Percentiles rank a stretch among this genome's conserved stretches.
Evolutionary conservation across 2,329 filamentous ascomycete species (phyloP).

Genomic region (Plectosphaerella cucumerina): DNA sequence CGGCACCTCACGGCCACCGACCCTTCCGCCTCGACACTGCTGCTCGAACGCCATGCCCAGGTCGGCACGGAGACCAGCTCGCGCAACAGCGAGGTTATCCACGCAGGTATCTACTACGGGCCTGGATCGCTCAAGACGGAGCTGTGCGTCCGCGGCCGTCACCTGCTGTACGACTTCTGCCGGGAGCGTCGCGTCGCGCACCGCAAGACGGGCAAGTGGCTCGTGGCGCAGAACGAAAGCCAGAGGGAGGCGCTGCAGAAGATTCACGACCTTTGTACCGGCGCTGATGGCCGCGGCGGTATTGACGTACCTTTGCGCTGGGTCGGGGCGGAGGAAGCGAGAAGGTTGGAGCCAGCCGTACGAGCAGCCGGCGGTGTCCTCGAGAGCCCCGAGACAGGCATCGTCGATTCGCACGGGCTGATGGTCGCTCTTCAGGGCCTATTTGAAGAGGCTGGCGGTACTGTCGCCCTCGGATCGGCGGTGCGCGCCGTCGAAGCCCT

Average conservation of each 20-base stretch:
- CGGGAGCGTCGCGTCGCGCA: conserved; percentile 61
- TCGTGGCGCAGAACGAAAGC: conserved; percentile 75
- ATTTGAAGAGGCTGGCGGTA: conserved; percentile 74
- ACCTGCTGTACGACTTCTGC: conserved; percentile 78
- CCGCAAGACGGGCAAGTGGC: conserved; percentile 83
- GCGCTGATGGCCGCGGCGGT: not conserved
- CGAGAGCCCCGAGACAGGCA: conserved; percentile 83
- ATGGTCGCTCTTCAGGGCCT: conserved; percentile 78
- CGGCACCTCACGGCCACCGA: conserved; percentile 61
- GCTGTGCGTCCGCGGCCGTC: conserved; percentile 74
- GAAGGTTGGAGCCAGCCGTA: conserved; percentile 68
- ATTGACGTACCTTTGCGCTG: conserved; percentile 68
- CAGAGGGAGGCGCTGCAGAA: conserved; percentile 62
- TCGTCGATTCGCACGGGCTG: conserved; percentile 79
- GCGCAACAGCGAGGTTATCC: conserved; percentile 93
- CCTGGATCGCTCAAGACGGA: conserved; percentile 70
- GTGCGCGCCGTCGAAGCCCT: conserved; percentile 59
- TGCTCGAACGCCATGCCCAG: conserved; percentile 74
- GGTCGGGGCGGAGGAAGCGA: conserved; percentile 59
- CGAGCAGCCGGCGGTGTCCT: conserved; percentile 66
- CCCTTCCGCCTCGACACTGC: conserved; percentile 60
- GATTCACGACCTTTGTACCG: conserved; percentile 41
- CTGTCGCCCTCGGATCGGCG: conserved; percentile 63
- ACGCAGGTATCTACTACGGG: conserved; percentile 92
- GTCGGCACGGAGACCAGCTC: conserved; percentile 84